Evolutionary conservation across 2,329 filamentous ascomycete genomes (phyloP), one percentile per base, ranked within the genome.

Genomic region (Fusarium oxysporum): DNA sequence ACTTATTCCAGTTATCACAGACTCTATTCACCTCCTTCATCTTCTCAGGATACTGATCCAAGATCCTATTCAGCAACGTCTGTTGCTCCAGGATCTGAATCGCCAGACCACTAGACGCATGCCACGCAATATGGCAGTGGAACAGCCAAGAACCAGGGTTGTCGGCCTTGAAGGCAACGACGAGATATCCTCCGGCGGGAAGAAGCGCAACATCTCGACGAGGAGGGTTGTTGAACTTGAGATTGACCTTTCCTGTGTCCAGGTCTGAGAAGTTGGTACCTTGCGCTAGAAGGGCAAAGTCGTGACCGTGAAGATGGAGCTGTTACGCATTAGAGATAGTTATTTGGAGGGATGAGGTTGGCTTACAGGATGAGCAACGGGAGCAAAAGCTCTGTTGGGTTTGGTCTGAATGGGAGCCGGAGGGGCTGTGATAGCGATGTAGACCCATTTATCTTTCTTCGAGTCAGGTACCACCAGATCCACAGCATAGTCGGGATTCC

Each of bases 151-250:
- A 70, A 1, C 67, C 69, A 0, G 69, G 57, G 9, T 70, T 70
- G 17, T 71, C 67, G 1, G 54, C 56, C 23, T 21, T 67, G 30
- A 63, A 71, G 6, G 67, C 69, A 0, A 71, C 45, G 5, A 67
- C 62, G 3, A 71, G 53, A 13, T 71, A 71, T 21, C 68, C 68
- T 10, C 58, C 67, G 3, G 62, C 53, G 0, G 67, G 67, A 37
- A 71, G 55, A 9, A 67, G 40, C 17, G 69, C 69, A 2, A 70
- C 56, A 8, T 71, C 69, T 43, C 67, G 41, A 23, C 53, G 62
- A 10, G 67, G 69, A n/a, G 69, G 67, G 21, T 71, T 71, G 19
- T 62, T 10, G 40, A 67, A 70, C 4, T 67, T 70, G 4, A 71
- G 62, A 17, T 11, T 43, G 2, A 61, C 50, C 7, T 50, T 44